Evolutionary conservation across 2,329 filamentous ascomycete species (phyloP).

Genomic region (Sarocladium oryzae): DNA sequence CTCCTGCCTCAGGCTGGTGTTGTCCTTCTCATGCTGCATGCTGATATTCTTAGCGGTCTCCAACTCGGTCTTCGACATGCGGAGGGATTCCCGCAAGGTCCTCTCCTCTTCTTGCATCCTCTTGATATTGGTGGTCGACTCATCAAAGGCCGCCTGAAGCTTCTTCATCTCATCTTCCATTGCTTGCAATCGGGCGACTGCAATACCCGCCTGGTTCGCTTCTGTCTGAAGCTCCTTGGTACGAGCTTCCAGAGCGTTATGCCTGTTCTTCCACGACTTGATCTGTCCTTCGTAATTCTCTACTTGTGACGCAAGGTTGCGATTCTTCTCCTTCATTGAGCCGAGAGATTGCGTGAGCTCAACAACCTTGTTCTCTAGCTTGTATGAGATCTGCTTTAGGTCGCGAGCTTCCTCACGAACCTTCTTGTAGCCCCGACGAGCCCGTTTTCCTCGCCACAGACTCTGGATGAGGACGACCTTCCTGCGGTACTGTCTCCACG

Average conservation of each 20-base stretch:
- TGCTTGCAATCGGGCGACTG: slow-evolving; percentile 78
- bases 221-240: slow-evolving; percentile 93
- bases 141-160: slow-evolving; percentile 81
- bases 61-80: slow-evolving; percentile 71
- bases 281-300: slow-evolving; percentile 95
- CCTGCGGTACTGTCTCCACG: slow-evolving; percentile 82
- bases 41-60: slow-evolving; percentile 71
- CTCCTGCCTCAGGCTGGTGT: slow-evolving; percentile 77
- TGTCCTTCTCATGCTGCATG: slow-evolving; percentile 75
- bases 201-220: slow-evolving; percentile 95
- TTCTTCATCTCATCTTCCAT: slow-evolving; percentile 97
- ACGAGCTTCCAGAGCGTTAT: slow-evolving; percentile 81
- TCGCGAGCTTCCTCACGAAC: slow-evolving; percentile 93
- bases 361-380: slow-evolving; percentile 98
- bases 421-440: slow-evolving; percentile 80
- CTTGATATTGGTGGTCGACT: slow-evolving; percentile 85
- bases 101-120: slow-evolving; percentile 92
- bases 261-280: slow-evolving; percentile 89
- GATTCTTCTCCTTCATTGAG: slow-evolving; percentile 91
- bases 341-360: slow-evolving; percentile 93
- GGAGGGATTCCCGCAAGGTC: slow-evolving; percentile 74
- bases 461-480: slow-evolving; percentile 89
- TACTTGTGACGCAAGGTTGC: slow-evolving; percentile 76
- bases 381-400: slow-evolving; percentile 99
- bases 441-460: slow-evolving; percentile 79